A percentile compares a stretch with the other conserved stretches of the same genome.
Evolutionary conservation across 2,329 filamentous ascomycete genomes (phyloP).

Genomic region (Fusarium humuli): DNA sequence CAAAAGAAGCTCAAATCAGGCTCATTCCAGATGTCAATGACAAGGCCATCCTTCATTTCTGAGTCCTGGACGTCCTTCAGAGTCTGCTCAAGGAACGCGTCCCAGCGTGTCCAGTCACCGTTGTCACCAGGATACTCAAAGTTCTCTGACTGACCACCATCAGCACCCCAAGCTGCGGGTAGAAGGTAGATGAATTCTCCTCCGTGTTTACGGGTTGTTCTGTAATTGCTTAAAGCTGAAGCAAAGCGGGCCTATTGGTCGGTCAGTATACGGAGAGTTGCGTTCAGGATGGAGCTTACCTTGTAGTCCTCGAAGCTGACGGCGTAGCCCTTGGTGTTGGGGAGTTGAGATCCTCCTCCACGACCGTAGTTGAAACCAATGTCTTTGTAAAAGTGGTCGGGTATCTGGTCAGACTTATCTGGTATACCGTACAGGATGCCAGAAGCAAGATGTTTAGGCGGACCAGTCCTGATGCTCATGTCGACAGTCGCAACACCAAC

Average conservation of each 20-base stretch:
- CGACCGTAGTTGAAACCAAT: slow-evolving; percentile 32
- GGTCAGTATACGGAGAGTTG: accelerated
- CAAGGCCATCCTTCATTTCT: slow-evolving; percentile 52
- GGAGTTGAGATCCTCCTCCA: slow-evolving; percentile 25
- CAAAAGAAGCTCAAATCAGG: slow-evolving; percentile 54
- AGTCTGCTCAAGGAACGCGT: slow-evolving; percentile 56
- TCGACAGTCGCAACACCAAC: slow-evolving; percentile 13
- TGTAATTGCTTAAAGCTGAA: slow-evolving; percentile 28
- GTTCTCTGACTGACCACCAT: slow-evolving; percentile 53
- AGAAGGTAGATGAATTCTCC: slow-evolving; percentile 59
- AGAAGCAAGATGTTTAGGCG: slow-evolving; percentile 24
- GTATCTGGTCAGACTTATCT: slow-evolving; percentile 23
- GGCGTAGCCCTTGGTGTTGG: slow-evolving; percentile 11
- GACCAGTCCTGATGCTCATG: slow-evolving; percentile 1
- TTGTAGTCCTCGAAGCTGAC: slow-evolving; percentile 9
- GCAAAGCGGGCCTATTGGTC: slow-evolving; percentile 7
- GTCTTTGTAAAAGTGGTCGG: slow-evolving; percentile 14
- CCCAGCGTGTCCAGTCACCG: slow-evolving; percentile 59
- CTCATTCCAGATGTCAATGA: slow-evolving; percentile 67
- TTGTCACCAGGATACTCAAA: slow-evolving; percentile 61
- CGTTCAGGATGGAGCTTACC: accelerated
- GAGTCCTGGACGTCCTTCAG: slow-evolving; percentile 54
- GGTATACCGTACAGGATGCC: slow-evolving; percentile 33
- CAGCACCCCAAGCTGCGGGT: slow-evolving; percentile 62
- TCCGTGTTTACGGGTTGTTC: slow-evolving; percentile 48